Evolutionary conservation across 2,329 filamentous ascomycete genomes (phyloP).

Genomic region (Paraphaeosphaeria minitans): DNA sequence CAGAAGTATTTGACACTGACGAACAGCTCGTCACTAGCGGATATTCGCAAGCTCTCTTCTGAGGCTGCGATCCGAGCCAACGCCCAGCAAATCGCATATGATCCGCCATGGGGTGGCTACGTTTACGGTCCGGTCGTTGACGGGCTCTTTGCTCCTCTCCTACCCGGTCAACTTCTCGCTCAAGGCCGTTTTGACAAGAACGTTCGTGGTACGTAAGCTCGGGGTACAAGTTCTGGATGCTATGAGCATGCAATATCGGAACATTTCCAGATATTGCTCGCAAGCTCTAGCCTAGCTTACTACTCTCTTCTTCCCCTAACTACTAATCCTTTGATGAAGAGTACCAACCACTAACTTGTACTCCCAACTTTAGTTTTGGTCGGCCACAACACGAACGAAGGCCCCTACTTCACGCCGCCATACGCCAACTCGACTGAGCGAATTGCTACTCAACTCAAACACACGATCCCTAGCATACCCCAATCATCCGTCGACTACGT

Average conservation of each 20-base stretch:
- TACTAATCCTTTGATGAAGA: too few species aligned
- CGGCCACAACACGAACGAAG: slow-evolving; percentile 54
- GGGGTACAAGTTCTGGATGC: too few species aligned
- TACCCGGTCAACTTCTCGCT: slow-evolving; percentile 42
- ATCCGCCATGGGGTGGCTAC: slow-evolving; percentile 41
- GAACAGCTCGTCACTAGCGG: slow-evolving; percentile 40
- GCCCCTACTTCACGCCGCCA: slow-evolving; percentile 51
- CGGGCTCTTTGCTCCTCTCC: slow-evolving; percentile 38
- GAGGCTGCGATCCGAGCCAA: slow-evolving; percentile 44
- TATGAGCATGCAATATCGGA: too few species aligned
- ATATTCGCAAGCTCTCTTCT: slow-evolving; percentile 38
- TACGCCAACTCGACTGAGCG: slow-evolving; percentile 40
- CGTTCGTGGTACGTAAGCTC: too few species aligned
- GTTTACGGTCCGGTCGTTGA: slow-evolving; percentile 44
- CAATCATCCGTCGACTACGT: slow-evolving; percentile 49
- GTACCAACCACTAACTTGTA: too few species aligned
- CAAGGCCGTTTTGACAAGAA: slow-evolving; percentile 45
- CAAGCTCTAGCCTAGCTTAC: too few species aligned
- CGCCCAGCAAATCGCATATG: slow-evolving; percentile 34
- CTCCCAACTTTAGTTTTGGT: too few species aligned
- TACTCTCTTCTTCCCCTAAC: too few species aligned
- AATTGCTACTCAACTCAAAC: slow-evolving; percentile 32
- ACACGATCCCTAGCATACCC: slow-evolving; percentile 38
- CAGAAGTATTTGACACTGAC: slow-evolving; percentile 37
- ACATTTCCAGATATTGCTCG: too few species aligned